Base-by-base conservation (phyloP, 108 stramenopile species). In the Hondaea fermentalgiana region DNA sequence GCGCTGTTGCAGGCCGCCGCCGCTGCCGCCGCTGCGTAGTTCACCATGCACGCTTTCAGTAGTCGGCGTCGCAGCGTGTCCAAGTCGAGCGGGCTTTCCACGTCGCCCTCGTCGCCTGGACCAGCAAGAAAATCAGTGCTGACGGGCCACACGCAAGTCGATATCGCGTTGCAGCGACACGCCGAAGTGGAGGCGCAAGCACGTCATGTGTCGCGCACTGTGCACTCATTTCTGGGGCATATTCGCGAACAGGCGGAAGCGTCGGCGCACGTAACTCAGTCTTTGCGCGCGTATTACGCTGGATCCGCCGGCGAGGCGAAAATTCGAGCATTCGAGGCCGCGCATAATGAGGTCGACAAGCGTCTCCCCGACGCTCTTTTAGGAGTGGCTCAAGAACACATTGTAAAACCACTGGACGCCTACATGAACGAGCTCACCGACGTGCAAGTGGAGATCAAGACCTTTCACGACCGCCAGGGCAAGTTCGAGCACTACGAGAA, bases 401-500 rank as follows among this genome's bases (percentile, higher is more conserved):
- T 83, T 4, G 28, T 53, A 0, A 23, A 23, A 2, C 45, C 43
- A 1, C 51, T 83, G 19, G 76, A 47, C n/a, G 76, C 45, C 6
- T 83, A 83, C 76, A 83, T 83, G 76, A 83, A 83, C 25, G 49
- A 53, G 45, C 76, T 83, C 6, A 28, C 76, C 12, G 76, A 83
- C 76, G 76, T 53, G 45, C 76, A 53, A 16, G 51, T 16, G 10
- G 76, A 83, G 23, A 83, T 83, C 4, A 47, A 83, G 51, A 53
- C 45, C 49, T 83, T 83, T 83, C 45, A 83, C 51, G 51, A 83
- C 25, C 45, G 51, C 19, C 76, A 83, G 51, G 12, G 28, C n/a
- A 53, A 21, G 2, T 83, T 83, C 23, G 25, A 83, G 6, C 76
- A 83, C 51, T 83, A 83, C 51, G 12, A 12, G 28, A 83, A 53